Conservation (phyloP, 495 filamentous ascomycete genomes). For the Penicillium crystallinum region DNA sequence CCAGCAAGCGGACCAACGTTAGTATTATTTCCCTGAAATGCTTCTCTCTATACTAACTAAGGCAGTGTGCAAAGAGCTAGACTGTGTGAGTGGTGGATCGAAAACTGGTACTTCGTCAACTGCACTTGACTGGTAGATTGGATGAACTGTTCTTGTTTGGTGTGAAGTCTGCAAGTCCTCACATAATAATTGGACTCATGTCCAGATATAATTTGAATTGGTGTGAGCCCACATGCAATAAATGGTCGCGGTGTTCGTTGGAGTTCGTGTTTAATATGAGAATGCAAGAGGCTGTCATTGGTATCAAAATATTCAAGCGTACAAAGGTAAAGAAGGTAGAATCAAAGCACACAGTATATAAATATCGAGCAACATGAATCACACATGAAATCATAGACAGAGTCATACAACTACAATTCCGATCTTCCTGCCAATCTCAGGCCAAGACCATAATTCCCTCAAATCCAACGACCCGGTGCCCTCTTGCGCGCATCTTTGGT, state of each 20-base stretch:
- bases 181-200: neutral
- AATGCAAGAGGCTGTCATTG: no score
- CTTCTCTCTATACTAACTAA: neutral
- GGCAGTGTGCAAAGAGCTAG: slow-evolving; percentile 34
- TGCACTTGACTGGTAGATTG: slow-evolving; percentile 18
- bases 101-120: slow-evolving; percentile 2
- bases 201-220: no score
- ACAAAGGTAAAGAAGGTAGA: no score
- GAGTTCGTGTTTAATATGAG: no score
- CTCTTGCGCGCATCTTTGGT: neutral
- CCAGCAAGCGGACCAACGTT: slow-evolving; percentile 33
- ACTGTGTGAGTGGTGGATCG: slow-evolving; percentile 20
- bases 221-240: no score
- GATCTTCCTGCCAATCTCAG: neutral
- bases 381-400: neutral
- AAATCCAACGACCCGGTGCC: neutral
- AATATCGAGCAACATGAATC: no score
- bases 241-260: no score
- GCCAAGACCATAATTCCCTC: neutral
- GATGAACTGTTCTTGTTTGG: neutral
- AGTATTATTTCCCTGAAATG: neutral
- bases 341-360: no score
- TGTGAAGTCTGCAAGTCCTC: neutral
- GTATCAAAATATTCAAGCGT: no score
- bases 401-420: neutral